A percentile compares a stretch with the other conserved stretches of the same genome.
Evolutionary conservation across 2,329 filamentous ascomycete species (phyloP).

Genomic region (Botrytis tulipae): DNA sequence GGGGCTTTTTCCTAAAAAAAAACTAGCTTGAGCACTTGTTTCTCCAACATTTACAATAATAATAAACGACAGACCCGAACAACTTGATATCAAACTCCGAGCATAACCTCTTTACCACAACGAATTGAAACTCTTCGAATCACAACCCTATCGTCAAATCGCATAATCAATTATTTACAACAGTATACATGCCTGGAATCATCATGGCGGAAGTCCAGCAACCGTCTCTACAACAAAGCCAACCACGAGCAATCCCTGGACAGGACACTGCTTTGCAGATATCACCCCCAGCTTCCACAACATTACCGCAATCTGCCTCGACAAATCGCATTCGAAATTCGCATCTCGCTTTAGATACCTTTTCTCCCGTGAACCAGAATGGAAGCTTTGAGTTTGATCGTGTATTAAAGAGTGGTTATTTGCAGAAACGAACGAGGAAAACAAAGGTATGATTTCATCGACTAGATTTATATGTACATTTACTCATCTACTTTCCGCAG

Average conservation of each 20-base stretch:
- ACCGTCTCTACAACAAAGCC: slow-evolving; percentile 21
- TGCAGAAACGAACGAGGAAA: slow-evolving; percentile 86
- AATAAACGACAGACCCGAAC: neutral
- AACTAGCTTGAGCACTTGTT: neutral
- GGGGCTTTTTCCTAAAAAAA: neutral
- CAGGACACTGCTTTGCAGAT: slow-evolving; percentile 29
- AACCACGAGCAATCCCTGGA: slow-evolving; percentile 34
- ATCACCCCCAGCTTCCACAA: slow-evolving; percentile 25
- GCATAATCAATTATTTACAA: neutral
- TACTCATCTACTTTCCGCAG: slow-evolving; percentile 43
- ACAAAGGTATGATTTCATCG: slow-evolving; percentile 65
- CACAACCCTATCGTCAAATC: neutral
- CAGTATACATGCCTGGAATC: slow-evolving; percentile 19
- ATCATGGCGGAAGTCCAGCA: slow-evolving; percentile 32
- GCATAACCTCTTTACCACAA: neutral
- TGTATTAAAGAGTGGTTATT: slow-evolving; percentile 83
- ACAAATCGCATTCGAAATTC: slow-evolving; percentile 35
- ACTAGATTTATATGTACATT: neutral
- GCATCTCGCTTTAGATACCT: slow-evolving; percentile 59
- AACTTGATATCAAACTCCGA: neutral
- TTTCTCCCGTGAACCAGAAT: slow-evolving; percentile 88
- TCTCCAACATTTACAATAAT: neutral
- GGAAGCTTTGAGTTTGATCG: slow-evolving; percentile 96
- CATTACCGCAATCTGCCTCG: slow-evolving; percentile 29
- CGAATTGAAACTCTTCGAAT: neutral